phyloP scores from a whole-genome alignment of 495 filamentous ascomycete genomes.

The Aspergillus avenaceus region DNA sequence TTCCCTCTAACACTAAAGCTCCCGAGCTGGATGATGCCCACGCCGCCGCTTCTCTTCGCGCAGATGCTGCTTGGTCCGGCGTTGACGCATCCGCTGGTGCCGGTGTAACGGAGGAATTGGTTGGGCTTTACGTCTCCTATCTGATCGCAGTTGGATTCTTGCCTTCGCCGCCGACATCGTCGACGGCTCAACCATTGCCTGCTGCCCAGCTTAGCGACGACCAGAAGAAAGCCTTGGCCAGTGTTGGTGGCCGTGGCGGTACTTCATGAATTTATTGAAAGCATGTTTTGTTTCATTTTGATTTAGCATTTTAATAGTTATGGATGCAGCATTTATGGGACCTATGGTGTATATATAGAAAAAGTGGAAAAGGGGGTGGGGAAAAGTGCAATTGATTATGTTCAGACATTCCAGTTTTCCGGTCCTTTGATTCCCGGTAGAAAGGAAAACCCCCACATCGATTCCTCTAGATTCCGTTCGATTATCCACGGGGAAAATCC shows the following conservation, averaged over 20 bases:
- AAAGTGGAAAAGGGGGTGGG: not conserved
- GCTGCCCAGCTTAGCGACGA: conserved; percentile 42
- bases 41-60: conserved; percentile 56
- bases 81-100: conserved; percentile 59
- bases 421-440: not conserved
- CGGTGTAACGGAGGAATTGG: conserved; percentile 61
- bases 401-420: not conserved
- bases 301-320: not conserved
- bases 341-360: not conserved
- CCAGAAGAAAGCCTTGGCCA: conserved; percentile 45
- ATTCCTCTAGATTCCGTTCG: no score
- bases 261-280: conserved; percentile 16
- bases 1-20: conserved; percentile 73
- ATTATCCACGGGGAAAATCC: not conserved
- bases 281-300: not conserved
- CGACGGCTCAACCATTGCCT: conserved; percentile 43
- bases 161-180: conserved; percentile 43
- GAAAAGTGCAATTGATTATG: not conserved
- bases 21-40: conserved; percentile 79
- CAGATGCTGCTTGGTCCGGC: conserved; percentile 59
- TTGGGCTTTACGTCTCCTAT: conserved; percentile 72
- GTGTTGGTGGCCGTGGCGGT: conserved; percentile 47
- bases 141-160: conserved; percentile 71
- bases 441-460: not conserved
- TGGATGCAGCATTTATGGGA: not conserved